Base-by-base conservation (phyloP, 2,329 filamentous ascomycete genomes). In the Mollisiaceae sp. region DNA sequence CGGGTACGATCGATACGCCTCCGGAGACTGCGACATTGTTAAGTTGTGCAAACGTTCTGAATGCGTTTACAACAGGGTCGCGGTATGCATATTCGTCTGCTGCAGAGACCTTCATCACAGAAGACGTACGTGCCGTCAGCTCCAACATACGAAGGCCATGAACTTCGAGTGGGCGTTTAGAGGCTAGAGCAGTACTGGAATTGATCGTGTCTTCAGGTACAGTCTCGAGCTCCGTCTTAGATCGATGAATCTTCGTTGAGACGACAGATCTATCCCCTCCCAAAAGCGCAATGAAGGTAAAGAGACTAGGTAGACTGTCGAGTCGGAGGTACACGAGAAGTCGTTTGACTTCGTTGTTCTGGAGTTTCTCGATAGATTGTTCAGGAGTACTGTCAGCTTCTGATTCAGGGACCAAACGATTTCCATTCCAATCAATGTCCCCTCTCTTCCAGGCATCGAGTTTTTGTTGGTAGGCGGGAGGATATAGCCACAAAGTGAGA, bases 51-150 rank as follows among this genome's bases (percentile, higher is more conserved):
- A 97, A 94, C 0, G 93, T 92, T 57, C 91, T 88, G 83, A 97
- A 97, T 0, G 92, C 91, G 75, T 97, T 97, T 62, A 97, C 88
- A 4, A 98, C 89, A 0, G 94, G 93, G 73, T 98, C 94, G 72
- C 86, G 85, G 8, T 85, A 82, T 32, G 86, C 86, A 67, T 88
- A 85, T 58, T 95, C 92, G 45, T 93, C 90, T 2, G 90, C 84
- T 74, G 96, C 93, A 0, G 93, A 90, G 12, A 97, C 92, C 72
- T 92, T 90, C 94, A 98, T 98, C 72, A 97, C 94, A 20, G 93
- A 94, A 0, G 94, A 97, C 50, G 92, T 91, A 84, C 94, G 93
- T 72, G 97, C 94, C 0, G 92, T 96, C 14, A 98, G 85, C 75
- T 96, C 92, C 58, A 96, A 80, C 18, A 98, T 85, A 15, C 94